Evolutionary conservation across 2,329 filamentous ascomycete species (phyloP).

Genomic region (Colletotrichum falcatum): DNA sequence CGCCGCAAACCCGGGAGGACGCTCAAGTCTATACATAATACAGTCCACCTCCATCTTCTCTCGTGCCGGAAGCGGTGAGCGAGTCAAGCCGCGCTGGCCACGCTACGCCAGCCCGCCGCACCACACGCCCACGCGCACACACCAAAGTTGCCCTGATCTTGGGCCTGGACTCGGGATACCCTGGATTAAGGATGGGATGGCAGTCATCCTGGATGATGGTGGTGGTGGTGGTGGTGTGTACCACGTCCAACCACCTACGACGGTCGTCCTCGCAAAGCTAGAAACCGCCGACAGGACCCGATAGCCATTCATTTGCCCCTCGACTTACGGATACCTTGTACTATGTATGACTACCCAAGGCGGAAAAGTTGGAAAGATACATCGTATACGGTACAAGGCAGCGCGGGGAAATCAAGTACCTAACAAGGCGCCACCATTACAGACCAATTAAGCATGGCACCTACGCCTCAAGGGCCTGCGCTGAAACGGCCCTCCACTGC

Average conservation of each 20-base stretch:
- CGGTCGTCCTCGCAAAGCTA: too few species aligned
- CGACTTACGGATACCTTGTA: too few species aligned
- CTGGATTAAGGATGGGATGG: slow-evolving; percentile 27
- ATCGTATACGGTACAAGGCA: not conserved
- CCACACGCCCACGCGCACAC: too few species aligned
- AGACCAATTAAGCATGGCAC: slow-evolving; percentile 38
- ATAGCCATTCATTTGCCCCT: slow-evolving; percentile 3
- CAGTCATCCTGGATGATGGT: not conserved
- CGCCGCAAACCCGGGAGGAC: slow-evolving; percentile 3
- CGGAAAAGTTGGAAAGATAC: too few species aligned
- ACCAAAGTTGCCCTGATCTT: slow-evolving; percentile 9
- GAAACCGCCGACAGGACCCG: slow-evolving; percentile 8
- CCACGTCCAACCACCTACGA: not conserved
- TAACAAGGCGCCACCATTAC: not conserved
- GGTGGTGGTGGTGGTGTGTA: slow-evolving; percentile 16
- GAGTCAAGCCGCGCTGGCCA: slow-evolving; percentile 33
- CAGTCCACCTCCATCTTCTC: not conserved
- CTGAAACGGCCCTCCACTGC: slow-evolving; percentile 35
- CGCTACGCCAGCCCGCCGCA: slow-evolving; percentile 3
- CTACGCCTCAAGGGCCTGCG: slow-evolving; percentile 19
- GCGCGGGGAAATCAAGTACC: slow-evolving; percentile 19
- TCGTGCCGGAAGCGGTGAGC: slow-evolving; percentile 40
- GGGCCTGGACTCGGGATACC: slow-evolving; percentile 23
- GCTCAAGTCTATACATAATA: not conserved
- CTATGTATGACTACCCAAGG: too few species aligned